Evolutionary conservation across 129 eudicot genomes (phyloP), one percentile per base, ranked within the genome.

Genomic region (Pittosporum tobira): DNA sequence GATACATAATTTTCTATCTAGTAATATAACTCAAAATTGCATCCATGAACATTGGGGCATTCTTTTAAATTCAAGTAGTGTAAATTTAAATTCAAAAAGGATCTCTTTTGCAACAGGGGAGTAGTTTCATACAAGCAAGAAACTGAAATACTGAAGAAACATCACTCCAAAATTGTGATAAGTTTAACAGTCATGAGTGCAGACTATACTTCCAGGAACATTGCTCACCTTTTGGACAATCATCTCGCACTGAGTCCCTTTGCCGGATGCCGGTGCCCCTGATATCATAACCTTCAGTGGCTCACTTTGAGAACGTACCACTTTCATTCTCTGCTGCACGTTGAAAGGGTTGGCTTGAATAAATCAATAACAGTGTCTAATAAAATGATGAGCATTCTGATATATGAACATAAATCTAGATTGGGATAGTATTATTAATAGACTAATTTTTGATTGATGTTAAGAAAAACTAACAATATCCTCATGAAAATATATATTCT

Each of bases 251-350:
- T 85, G 97, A 52, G 97, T 89, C 73, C 97, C 97, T 85, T 89
- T 89, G 37, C 95, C 97, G 47, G 97, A 89, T 49, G 97, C 97
- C 21, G 95, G 97, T 15, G 97, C 97, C 55, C 97, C 95, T 31
- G 97, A 89, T 62, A 89, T 89, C 95, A 89, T 85, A 72, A 89
- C 93, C 73, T 80, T 89, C 60, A 85, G 51, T 12, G 95, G 97
- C 72, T 75, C 93, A 65, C 58, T 75, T 73, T 68, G 69, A n/a
- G 85, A 70, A 65, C 84, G 82, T 36, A 54, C 42, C 21, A 89
- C 76, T 73, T 61, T 77, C 51, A 72, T 43, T 58, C 73, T 78
- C 81, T 81, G 79, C 66, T 57, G 30, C 37, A 45, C 61, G 30
- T 22, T 12, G 25, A 62, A 28, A 60, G 20, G 4, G 46, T 13